Evolutionary conservation across 2,329 filamentous ascomycete genomes (phyloP), one percentile per base, ranked within the genome.

Genomic region (Tolypocladium inflatum): DNA sequence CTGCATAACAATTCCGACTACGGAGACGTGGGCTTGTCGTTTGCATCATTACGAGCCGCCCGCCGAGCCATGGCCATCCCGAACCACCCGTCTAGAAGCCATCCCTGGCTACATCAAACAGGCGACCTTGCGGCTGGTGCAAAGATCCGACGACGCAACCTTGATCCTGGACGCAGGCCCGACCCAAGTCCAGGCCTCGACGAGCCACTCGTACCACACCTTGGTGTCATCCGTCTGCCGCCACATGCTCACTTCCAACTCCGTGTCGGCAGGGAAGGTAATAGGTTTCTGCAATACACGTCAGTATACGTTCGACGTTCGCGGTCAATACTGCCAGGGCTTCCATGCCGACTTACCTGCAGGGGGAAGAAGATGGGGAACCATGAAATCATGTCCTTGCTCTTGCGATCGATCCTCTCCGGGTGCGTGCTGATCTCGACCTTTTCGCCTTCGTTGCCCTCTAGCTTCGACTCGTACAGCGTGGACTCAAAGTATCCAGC

Each of bases 121-220:
- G 1, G 86, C 87, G 61, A 87, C 81, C 70, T 85, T 84, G 58
- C 83, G 80, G 68, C 85, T 89, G 65, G 83, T 89, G 66, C 87
- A 87, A 64, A 90, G 70, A 55, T 87, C 86, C 52, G 84, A 87
- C 54, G 78, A 77, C 6, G 79, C 86, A 21, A 91, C 75, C 73
- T 87, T 87, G 72, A 90, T 78, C 57, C 86, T 77, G 63, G 78
- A 76, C 43, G 79, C 77, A n/a, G 80, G 80, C 1, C 81, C 81
- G 55, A 83, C 73, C 77, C 82, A 86, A 23, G 80, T 81, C 71
- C 87, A 97, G 13, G 89, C 90, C 72, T 97, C 94, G 2, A 97
- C 87, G 60, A 94, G 80, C 94, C 94, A 99, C 72, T 99, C 94
- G 71, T 99, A 99, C 95, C 94, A 99, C 9, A 99, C 94, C 71